A percentile compares a stretch with the other conserved stretches of the same genome.
These are phyloP conservation scores for Desmodesmus armatus DNA, from an alignment of 139 green algal genomes.

Conservation along the genomic window DNA sequence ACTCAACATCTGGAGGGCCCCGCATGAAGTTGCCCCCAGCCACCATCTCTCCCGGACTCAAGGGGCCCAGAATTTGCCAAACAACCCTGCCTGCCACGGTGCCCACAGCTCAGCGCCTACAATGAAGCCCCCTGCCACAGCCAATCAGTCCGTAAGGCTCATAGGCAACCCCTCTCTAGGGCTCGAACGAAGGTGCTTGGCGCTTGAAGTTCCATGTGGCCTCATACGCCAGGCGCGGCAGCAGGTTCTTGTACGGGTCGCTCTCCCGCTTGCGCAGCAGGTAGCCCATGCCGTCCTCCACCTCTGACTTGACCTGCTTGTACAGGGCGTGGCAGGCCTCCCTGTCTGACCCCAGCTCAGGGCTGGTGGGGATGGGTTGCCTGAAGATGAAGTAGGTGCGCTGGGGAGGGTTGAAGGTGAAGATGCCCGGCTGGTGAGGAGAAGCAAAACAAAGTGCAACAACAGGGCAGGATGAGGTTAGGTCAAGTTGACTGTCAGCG, in stretches of 20 bases:
- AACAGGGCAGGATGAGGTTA: too few species aligned
- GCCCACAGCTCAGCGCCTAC: background rate
- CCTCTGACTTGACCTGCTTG: conserved; percentile 59
- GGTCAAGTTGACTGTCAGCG: too few species aligned
- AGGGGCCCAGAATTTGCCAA: background rate
- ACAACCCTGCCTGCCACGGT: background rate
- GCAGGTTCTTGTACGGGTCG: conserved; percentile 89
- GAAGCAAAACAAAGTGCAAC: too few species aligned
- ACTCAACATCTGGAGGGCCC: background rate
- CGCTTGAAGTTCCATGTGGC: conserved; percentile 54
- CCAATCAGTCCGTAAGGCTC: background rate
- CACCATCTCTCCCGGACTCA: background rate
- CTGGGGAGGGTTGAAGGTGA: conserved; percentile 60
- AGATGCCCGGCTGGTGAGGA: conserved; percentile 69
- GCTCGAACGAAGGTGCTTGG: conserved; percentile 89
- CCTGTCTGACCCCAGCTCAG: conserved; percentile 62
- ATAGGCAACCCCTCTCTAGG: conserved; percentile 35
- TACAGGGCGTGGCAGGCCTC: conserved; percentile 74
- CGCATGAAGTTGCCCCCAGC: background rate
- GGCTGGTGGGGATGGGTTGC: conserved; percentile 76
- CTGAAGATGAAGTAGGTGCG: conserved; percentile 95
- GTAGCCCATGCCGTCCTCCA: conserved; percentile 79
- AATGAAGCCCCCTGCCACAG: background rate
- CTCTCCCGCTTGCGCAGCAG: conserved; percentile 73
- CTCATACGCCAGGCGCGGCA: conserved; percentile 83